Evolutionary conservation across 257 asterid species (phyloP).

Genomic region (Lycium barbarum): DNA sequence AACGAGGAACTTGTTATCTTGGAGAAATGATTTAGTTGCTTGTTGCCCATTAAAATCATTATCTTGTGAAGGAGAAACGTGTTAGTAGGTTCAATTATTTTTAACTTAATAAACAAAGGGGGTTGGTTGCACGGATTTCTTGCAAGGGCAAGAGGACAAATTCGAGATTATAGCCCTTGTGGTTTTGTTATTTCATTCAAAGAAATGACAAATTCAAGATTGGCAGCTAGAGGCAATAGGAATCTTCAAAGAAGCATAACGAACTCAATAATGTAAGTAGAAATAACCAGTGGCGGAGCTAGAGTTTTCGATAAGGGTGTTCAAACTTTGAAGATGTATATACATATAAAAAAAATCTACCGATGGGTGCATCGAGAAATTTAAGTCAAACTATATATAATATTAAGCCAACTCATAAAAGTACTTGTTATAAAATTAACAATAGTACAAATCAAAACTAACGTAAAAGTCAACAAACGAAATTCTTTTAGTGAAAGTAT

Average conservation of each 20-base stretch:
- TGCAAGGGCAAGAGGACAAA: constrained; percentile 1
- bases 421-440: too few relatives aligned
- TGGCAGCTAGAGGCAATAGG: neutral
- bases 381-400: too few relatives aligned
- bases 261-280: neutral
- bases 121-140: constrained; percentile 12
- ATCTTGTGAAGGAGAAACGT: neutral
- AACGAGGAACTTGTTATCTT: neutral
- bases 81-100: neutral
- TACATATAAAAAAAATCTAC: too few relatives aligned
- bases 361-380: too few relatives aligned
- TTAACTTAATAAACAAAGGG: neutral
- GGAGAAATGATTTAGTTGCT: neutral
- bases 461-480: too few relatives aligned
- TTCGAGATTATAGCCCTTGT: neutral
- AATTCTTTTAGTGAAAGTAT: too few relatives aligned
- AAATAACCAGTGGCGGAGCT: too few relatives aligned
- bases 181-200: too few relatives aligned
- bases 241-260: constrained; percentile 15
- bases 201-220: constrained; percentile 7
- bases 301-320: too few relatives aligned
- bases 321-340: too few relatives aligned
- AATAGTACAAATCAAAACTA: too few relatives aligned
- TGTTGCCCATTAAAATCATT: neutral
- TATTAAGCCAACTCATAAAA: too few relatives aligned